Base-by-base conservation (phyloP, 352 stramenopile species). In the Plasmopara viticola region DNA sequence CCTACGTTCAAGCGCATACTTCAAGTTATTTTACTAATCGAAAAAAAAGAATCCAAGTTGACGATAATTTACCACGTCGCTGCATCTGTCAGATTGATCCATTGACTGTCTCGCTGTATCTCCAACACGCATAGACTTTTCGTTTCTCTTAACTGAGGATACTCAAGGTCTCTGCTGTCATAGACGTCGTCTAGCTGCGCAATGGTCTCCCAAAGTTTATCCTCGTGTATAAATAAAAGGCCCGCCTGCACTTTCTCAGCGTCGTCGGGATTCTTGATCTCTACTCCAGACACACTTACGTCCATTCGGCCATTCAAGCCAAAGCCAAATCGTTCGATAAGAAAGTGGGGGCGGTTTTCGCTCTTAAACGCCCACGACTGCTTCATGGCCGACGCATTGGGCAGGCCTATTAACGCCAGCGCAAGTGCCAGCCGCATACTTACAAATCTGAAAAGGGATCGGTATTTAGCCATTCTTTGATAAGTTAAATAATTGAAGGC, bases 241-340 rank as follows among this genome's bases (percentile, higher is more conserved):
- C 70, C 75, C 0, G 68, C 72, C 39, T 56, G 56, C 15, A 86
- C 31, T 37, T 51, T 17, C 1, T 49, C 34, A n/a, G 46, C 13
- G 4, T 51, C 37, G 0, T 58, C 35, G 6, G 43, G 25, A 7
- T 51, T 25, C 0, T 30, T 30, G 25, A 68, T 61, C 13, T 39
- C 48, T 10, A 95, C 86, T 59, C 72, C 63, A 4, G 56, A 62
- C 15, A 96, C 72, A n/a, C 57, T 68, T 28, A 96, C 54, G 51
- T 94, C 69, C 60, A 96, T 74, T 37, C 64, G 58, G 5, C 86
- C 87, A 9, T 56, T 49, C 5, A 65, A 59, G 7, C 74, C 64
- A 39, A 97, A 95, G 35, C 86, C 88, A 55, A 97, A 97, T 62
- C 82, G 85, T 62, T 97, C 89, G 40, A 97, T 78, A 40, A 92